phyloP scores from a whole-genome alignment of 495 filamentous ascomycete species.

The Aspergillus sparsus region DNA sequence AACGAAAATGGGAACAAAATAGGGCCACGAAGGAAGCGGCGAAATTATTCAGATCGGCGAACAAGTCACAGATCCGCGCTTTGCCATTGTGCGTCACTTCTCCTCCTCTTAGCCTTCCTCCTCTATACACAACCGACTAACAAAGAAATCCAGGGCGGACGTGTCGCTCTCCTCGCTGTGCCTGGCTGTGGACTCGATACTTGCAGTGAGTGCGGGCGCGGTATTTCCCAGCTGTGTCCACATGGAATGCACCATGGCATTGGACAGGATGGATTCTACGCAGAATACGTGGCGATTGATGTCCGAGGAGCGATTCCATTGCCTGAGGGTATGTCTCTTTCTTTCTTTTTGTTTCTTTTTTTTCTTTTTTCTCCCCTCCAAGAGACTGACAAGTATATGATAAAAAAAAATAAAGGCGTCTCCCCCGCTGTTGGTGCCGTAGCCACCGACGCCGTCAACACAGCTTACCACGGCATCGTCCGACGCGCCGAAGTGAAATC shows the following conservation, averaged over 20 bases:
- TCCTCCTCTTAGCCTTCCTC: neutral
- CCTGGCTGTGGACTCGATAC: slow-evolving; percentile 23
- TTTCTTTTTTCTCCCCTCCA: neutral
- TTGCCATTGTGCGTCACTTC: slow-evolving; percentile 14
- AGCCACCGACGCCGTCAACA: slow-evolving; percentile 29
- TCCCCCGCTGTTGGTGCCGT: slow-evolving; percentile 23
- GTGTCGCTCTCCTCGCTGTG: slow-evolving; percentile 25
- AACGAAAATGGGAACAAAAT: neutral
- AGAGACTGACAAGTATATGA: neutral
- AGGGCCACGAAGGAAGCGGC: slow-evolving; percentile 31
- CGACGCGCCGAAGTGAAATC: slow-evolving; percentile 26
- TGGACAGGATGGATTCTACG: slow-evolving; percentile 30
- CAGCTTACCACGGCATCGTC: slow-evolving; percentile 28
- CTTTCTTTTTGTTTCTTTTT: no score
- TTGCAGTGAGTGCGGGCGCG: slow-evolving; percentile 27
- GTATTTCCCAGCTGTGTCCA: slow-evolving; percentile 25
- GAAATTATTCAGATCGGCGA: slow-evolving; percentile 26
- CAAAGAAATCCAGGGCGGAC: slow-evolving; percentile 13
- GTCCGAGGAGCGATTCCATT: slow-evolving; percentile 24
- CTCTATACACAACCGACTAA: neutral
- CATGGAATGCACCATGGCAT: slow-evolving; percentile 25
- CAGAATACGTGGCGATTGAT: slow-evolving; percentile 28
- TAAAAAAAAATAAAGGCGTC: slow-evolving; percentile 11
- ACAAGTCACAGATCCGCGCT: slow-evolving; percentile 16
- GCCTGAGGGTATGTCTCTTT: slow-evolving; percentile 17